These are phyloP conservation scores for Chlamydomonas incerta DNA, from an alignment of 139 green algal species.

Conservation along the genomic window DNA sequence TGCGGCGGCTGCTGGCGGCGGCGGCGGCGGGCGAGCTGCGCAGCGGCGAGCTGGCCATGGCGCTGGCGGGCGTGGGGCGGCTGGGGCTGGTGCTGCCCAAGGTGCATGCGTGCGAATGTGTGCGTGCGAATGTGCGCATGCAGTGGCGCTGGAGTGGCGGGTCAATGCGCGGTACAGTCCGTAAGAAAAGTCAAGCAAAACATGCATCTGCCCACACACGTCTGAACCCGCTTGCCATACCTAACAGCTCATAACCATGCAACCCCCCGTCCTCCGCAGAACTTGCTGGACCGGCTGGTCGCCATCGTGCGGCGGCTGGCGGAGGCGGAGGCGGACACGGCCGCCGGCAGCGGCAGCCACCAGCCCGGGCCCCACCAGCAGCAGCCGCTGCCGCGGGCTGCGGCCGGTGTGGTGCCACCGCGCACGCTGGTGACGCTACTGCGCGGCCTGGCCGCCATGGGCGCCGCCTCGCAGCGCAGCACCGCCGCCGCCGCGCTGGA, in stretches of 20 bases:
- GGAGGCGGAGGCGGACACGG: neutral
- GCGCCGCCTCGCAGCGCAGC: conserved; percentile 2
- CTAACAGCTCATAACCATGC: no score
- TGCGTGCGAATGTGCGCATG: no score
- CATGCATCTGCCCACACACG: no score
- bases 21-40: neutral
- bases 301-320: neutral
- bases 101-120: neutral
- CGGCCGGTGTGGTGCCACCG: neutral
- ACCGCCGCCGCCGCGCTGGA: neutral
- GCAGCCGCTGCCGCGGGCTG: no score
- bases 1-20: neutral
- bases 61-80: neutral
- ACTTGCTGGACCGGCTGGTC: conserved; percentile 9
- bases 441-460: neutral
- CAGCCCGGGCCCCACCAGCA: no score
- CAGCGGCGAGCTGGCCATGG: conserved; percentile 14
- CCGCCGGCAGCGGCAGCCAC: neutral
- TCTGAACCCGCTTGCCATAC: no score
- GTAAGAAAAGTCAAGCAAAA: no score
- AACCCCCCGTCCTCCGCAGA: no score
- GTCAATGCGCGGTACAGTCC: no score
- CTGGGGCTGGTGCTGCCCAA: conserved; percentile 17
- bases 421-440: conserved; percentile 23
- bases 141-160: no score